These are phyloP conservation scores for Calamus simplicifolius DNA, from an alignment of 176 grass and related monocot species.

Conservation along the genomic window DNA sequence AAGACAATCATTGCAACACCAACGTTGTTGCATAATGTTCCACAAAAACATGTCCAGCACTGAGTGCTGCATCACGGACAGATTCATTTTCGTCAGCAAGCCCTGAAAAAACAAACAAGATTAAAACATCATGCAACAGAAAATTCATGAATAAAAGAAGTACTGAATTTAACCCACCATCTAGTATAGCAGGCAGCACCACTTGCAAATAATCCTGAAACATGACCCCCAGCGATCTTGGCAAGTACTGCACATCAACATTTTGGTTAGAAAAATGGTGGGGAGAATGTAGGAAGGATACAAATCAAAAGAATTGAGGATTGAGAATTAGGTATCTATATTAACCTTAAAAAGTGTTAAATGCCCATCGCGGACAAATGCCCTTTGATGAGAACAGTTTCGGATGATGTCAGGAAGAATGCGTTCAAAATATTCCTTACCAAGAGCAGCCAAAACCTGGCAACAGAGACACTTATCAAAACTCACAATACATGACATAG, in stretches of 20 bases:
- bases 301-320: slow-evolving; percentile 3
- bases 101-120: slow-evolving; percentile 32
- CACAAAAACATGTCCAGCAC: slow-evolving; percentile 96
- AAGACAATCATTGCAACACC: slow-evolving; percentile 1
- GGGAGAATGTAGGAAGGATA: neutral
- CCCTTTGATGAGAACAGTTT: slow-evolving; percentile 92
- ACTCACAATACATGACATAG: neutral
- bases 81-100: slow-evolving; percentile 99
- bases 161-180: slow-evolving; percentile 52
- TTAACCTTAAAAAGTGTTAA: slow-evolving; percentile 83
- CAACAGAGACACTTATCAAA: slow-evolving; percentile 16
- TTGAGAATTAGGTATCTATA: neutral
- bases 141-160: slow-evolving; percentile 7
- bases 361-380: slow-evolving; percentile 93
- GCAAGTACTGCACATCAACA: slow-evolving; percentile 65
- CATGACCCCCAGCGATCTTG: slow-evolving; percentile 73
- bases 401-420: slow-evolving; percentile 92
- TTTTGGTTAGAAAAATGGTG: slow-evolving; percentile 19
- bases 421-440: slow-evolving; percentile 81
- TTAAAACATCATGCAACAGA: neutral
- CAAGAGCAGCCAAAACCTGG: slow-evolving; percentile 93
- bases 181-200: slow-evolving; percentile 94
- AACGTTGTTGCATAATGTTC: slow-evolving; percentile 95
- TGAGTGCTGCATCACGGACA: slow-evolving; percentile 91
- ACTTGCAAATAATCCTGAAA: slow-evolving; percentile 89